Evolutionary conservation across 495 filamentous ascomycete species (phyloP).

Genomic region (Filosporella fistucella): DNA sequence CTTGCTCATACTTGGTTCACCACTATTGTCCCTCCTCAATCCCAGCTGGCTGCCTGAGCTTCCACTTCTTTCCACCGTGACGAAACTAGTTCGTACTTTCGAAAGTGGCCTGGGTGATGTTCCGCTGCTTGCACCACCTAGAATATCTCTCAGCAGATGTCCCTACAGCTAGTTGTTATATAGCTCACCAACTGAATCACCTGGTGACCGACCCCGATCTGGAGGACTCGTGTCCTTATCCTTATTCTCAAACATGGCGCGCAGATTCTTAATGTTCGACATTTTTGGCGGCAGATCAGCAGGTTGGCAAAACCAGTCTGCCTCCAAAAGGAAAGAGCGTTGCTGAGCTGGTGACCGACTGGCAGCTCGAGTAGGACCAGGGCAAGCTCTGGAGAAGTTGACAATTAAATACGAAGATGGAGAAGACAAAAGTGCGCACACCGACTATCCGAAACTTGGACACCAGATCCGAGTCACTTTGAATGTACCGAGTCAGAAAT

Average conservation of each 20-base stretch:
- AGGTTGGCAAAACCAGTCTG: too few relatives aligned
- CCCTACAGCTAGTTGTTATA: background rate
- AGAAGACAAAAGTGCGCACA: too few relatives aligned
- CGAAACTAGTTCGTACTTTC: conserved; percentile 80
- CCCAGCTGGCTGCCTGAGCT: conserved; percentile 35
- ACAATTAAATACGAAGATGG: too few relatives aligned
- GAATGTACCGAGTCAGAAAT: too few relatives aligned
- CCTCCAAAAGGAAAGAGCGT: too few relatives aligned
- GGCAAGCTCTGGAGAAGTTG: too few relatives aligned
- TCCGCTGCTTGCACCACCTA: conserved; percentile 9
- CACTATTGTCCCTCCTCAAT: conserved; percentile 20
- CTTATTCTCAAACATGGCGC: conserved; percentile 84
- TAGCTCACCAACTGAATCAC: conserved; percentile 21
- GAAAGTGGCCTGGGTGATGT: conserved; percentile 53
- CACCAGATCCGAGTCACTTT: too few relatives aligned
- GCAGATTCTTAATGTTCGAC: conserved; percentile 49
- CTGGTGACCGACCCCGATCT: conserved; percentile 36
- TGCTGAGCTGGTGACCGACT: too few relatives aligned
- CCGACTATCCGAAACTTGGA: too few relatives aligned
- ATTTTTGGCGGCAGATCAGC: conserved; percentile 16
- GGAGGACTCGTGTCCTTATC: conserved; percentile 56
- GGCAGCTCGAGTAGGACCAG: too few relatives aligned
- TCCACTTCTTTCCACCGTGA: conserved; percentile 66
- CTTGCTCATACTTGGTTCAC: conserved; percentile 20
- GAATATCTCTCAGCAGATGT: conserved; percentile 14